These are phyloP conservation scores for Termitomyces sp. DNA, from an alignment of 768 basidiomycete species.

Conservation along the genomic window DNA sequence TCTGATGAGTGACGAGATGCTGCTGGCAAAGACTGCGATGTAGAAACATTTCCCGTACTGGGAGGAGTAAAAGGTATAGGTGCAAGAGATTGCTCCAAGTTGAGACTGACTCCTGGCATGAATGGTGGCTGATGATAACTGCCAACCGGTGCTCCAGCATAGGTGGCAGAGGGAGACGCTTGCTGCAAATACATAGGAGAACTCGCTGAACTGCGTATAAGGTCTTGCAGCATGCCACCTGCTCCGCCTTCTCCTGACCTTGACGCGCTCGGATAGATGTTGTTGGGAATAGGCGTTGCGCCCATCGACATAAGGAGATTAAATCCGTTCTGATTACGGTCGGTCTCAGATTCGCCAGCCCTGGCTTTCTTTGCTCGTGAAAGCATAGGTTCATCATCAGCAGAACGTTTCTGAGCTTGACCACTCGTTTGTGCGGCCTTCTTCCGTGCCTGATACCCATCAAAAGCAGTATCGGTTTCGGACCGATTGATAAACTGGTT, in stretches of 20 bases:
- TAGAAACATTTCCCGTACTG: slow-evolving; percentile 19
- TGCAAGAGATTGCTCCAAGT: slow-evolving; percentile 48
- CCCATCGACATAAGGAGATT: slow-evolving; percentile 55
- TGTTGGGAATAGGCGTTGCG: slow-evolving; percentile 24
- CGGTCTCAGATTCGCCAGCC: slow-evolving; percentile 34
- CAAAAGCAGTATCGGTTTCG: slow-evolving; percentile 92
- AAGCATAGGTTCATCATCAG: slow-evolving; percentile 39
- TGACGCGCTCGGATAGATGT: slow-evolving; percentile 41
- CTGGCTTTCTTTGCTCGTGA: slow-evolving; percentile 49
- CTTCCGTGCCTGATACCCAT: slow-evolving; percentile 78
- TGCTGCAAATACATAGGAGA: slow-evolving; percentile 62
- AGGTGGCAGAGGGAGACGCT: slow-evolving; percentile 35
- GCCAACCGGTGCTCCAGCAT: slow-evolving; percentile 31
- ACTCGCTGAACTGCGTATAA: slow-evolving; percentile 45
- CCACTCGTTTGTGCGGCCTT: slow-evolving; percentile 26
- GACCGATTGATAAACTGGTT: slow-evolving; percentile 77
- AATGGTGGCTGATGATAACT: slow-evolving; percentile 44
- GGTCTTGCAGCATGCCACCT: slow-evolving; percentile 49
- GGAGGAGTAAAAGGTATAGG: slow-evolving; percentile 43
- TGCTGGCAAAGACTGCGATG: slow-evolving; percentile 29
- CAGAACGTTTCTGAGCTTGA: slow-evolving; percentile 44
- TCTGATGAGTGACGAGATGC: slow-evolving; percentile 29
- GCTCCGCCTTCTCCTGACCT: slow-evolving; percentile 37
- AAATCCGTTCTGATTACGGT: slow-evolving; percentile 39
- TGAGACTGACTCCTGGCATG: slow-evolving; percentile 52